These are phyloP conservation scores for Ochromonas danica DNA, from an alignment of 108 stramenopile genomes.

Conservation along the genomic window DNA sequence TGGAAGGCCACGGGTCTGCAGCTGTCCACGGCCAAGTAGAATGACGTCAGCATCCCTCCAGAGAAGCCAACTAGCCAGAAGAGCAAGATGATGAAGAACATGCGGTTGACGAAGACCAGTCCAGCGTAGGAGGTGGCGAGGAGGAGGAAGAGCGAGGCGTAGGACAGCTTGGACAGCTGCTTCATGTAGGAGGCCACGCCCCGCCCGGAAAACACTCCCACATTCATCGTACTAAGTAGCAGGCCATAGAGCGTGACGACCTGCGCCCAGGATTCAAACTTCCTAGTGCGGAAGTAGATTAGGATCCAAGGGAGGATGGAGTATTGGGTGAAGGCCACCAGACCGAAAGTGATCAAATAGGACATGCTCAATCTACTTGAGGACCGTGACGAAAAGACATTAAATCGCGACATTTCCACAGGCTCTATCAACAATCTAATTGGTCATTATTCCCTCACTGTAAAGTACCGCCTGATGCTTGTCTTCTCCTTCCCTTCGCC, in stretches of 20 bases:
- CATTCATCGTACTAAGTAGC: neutral
- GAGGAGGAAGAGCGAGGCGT: neutral
- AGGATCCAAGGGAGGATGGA: neutral
- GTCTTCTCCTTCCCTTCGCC: too few relatives aligned
- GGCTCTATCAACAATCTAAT: too few relatives aligned
- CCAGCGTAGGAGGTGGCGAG: neutral
- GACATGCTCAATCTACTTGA: too few relatives aligned
- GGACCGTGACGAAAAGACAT: too few relatives aligned
- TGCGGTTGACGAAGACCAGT: neutral
- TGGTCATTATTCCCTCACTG: too few relatives aligned
- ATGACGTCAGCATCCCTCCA: neutral
- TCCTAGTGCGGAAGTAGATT: neutral
- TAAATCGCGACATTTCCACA: too few relatives aligned
- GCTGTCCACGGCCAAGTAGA: neutral
- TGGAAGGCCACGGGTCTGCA: neutral
- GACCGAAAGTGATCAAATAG: neutral
- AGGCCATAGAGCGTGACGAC: neutral
- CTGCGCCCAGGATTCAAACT: constrained; percentile 1
- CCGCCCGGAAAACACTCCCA: neutral
- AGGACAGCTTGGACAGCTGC: neutral
- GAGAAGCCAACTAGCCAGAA: neutral
- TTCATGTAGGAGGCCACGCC: neutral
- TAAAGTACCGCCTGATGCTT: too few relatives aligned
- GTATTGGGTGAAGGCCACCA: neutral
- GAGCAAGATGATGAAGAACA: neutral